These are phyloP conservation scores for Colletotrichum spaethianum DNA, from an alignment of 2,329 filamentous ascomycete genomes.

Conservation along the genomic window DNA sequence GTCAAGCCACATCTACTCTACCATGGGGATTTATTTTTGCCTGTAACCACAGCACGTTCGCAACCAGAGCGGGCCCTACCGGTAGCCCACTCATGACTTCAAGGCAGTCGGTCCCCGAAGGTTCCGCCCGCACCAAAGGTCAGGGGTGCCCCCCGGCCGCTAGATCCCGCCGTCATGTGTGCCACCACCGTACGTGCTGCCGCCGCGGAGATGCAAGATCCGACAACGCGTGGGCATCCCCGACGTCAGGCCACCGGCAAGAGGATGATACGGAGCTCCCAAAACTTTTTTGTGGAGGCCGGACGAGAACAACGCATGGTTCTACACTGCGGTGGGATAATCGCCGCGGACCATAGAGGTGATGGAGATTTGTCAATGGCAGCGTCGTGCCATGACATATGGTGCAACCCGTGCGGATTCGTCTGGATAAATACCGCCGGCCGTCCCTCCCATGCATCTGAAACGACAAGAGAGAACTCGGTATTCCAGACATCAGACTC, in stretches of 20 bases:
- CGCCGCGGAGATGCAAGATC: constrained; percentile 37
- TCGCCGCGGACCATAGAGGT: constrained; percentile 10
- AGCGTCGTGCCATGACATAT: constrained; percentile 11
- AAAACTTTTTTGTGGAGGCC: constrained; percentile 24
- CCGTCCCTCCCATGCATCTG: not conserved
- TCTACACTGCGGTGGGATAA: not conserved
- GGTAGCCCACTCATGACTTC: not conserved
- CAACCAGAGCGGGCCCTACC: not conserved
- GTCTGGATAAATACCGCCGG: constrained; percentile 16
- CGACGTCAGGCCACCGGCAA: constrained; percentile 37
- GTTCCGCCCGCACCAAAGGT: constrained; percentile 4
- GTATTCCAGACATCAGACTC: constrained; percentile 23
- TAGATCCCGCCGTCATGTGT: not conserved
- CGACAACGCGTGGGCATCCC: constrained; percentile 7
- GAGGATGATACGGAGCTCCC: constrained; percentile 28
- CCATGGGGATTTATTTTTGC: no score
- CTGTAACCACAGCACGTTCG: no score
- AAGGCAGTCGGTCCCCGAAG: not conserved
- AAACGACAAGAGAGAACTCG: constrained; percentile 11
- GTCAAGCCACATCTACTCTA: no score
- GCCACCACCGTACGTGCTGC: not conserved
- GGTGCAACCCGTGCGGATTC: not conserved
- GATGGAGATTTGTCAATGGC: constrained; percentile 31
- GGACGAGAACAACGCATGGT: not conserved
- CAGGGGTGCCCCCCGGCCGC: constrained; percentile 1